Evolutionary conservation across 2,329 filamentous ascomycete genomes (phyloP).

Genomic region (Graphilbum sp.): DNA sequence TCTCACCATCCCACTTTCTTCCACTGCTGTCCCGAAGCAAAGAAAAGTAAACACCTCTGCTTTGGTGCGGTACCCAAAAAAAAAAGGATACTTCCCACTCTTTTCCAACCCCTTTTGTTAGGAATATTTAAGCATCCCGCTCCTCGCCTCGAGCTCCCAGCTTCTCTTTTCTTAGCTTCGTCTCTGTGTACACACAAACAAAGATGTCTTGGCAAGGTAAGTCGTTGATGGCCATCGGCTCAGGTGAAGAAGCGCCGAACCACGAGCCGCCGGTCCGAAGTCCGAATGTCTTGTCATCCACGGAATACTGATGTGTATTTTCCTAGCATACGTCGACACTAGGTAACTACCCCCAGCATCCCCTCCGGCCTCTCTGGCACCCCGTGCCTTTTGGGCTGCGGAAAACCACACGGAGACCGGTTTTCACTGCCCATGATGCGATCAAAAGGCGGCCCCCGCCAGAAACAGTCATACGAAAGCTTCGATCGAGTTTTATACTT

Average conservation of each 20-base stretch:
- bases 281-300: too few relatives aligned
- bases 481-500: too few relatives aligned
- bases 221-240: neutral
- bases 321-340: slow-evolving; percentile 7
- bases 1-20: slow-evolving; percentile 6
- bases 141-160: neutral
- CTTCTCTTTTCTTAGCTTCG: neutral
- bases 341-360: slow-evolving; percentile 6
- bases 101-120: slow-evolving; percentile 1
- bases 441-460: too few relatives aligned
- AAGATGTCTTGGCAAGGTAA: slow-evolving; percentile 11
- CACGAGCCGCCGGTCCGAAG: neutral
- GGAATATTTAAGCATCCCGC: neutral
- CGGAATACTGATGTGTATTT: too few relatives aligned
- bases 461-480: too few relatives aligned
- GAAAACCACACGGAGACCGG: too few relatives aligned
- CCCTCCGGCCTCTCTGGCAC: neutral
- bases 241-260: neutral
- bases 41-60: slow-evolving; percentile 5
- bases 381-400: too few relatives aligned
- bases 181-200: slow-evolving; percentile 1
- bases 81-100: neutral
- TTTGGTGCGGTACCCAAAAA: slow-evolving; percentile 1
- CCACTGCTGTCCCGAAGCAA: slow-evolving; percentile 1
- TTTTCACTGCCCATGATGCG: too few relatives aligned